Evolutionary conservation across 768 basidiomycete species (phyloP).

Genomic region (Lanmaoa pseudosensibilis): DNA sequence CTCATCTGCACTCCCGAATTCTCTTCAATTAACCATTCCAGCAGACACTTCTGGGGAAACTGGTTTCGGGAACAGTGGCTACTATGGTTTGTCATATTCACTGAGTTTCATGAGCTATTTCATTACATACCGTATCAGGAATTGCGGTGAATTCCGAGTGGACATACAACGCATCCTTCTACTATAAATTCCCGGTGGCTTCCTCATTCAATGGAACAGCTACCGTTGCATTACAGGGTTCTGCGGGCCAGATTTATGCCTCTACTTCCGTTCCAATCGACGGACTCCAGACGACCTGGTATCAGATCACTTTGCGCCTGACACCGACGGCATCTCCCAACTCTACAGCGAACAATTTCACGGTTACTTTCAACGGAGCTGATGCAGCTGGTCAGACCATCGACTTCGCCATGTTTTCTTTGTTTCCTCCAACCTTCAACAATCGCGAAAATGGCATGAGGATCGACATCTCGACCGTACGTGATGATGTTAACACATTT

Average conservation of each 20-base stretch:
- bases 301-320: slow-evolving; percentile 42
- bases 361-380: slow-evolving; percentile 47
- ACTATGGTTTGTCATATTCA: slow-evolving; percentile 41
- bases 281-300: slow-evolving; percentile 49
- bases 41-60: slow-evolving; percentile 37
- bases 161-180: slow-evolving; percentile 61
- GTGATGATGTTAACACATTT: not conserved
- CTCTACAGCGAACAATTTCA: slow-evolving; percentile 49
- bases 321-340: slow-evolving; percentile 41
- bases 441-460: slow-evolving; percentile 58
- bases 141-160: slow-evolving; percentile 52
- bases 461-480: slow-evolving; percentile 54
- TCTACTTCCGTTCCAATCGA: slow-evolving; percentile 37
- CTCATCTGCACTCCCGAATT: slow-evolving; percentile 59
- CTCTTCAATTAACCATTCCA: slow-evolving; percentile 50
- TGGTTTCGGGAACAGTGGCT: slow-evolving; percentile 59
- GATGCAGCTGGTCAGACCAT: slow-evolving; percentile 43
- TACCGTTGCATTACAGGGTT: slow-evolving; percentile 46
- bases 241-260: slow-evolving; percentile 43
- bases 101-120: not conserved
- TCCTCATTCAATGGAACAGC: slow-evolving; percentile 41
- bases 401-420: slow-evolving; percentile 56
- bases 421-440: slow-evolving; percentile 70
- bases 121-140: slow-evolving; percentile 31
- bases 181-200: slow-evolving; percentile 44